Evolutionary conservation across 768 basidiomycete species (phyloP).

Genomic region (Hebeloma cylindrosporum): DNA sequence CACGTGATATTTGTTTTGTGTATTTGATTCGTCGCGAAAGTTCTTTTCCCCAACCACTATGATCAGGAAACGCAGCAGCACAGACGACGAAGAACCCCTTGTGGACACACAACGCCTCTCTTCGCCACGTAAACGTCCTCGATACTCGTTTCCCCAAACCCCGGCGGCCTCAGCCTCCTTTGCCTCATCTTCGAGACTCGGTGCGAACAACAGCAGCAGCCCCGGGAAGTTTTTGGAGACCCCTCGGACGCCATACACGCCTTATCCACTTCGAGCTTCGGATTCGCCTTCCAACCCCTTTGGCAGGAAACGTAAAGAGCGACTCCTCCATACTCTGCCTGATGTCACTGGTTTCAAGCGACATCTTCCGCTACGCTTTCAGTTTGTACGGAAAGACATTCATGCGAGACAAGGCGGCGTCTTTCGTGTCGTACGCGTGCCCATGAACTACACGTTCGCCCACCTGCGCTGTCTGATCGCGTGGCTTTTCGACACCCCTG

Average conservation of each 20-base stretch:
- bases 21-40: too few relatives aligned
- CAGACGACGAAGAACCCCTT: too few relatives aligned
- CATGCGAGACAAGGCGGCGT: slow-evolving; percentile 46
- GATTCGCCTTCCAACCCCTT: slow-evolving; percentile 77
- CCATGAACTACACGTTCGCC: slow-evolving; percentile 65
- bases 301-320: slow-evolving; percentile 50
- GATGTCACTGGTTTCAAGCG: slow-evolving; percentile 51
- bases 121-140: too few relatives aligned
- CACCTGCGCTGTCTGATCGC: slow-evolving; percentile 62
- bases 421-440: slow-evolving; percentile 67
- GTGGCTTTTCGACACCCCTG: slow-evolving; percentile 51
- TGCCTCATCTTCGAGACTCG: slow-evolving; percentile 3
- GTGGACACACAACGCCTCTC: too few relatives aligned
- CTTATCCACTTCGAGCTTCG: slow-evolving; percentile 48
- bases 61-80: too few relatives aligned
- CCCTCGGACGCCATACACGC: slow-evolving; percentile 33
- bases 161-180: slow-evolving; percentile 2
- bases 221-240: slow-evolving; percentile 8
- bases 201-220: too few relatives aligned
- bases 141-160: slow-evolving; percentile 9
- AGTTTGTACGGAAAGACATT: slow-evolving; percentile 41
- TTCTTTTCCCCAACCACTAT: too few relatives aligned
- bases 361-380: slow-evolving; percentile 65
- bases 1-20: too few relatives aligned
- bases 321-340: slow-evolving; percentile 40